A percentile compares a stretch with the other conserved stretches of the same genome.
Conservation (phyloP, 257 asterid species). For the Misopates orontium region DNA sequence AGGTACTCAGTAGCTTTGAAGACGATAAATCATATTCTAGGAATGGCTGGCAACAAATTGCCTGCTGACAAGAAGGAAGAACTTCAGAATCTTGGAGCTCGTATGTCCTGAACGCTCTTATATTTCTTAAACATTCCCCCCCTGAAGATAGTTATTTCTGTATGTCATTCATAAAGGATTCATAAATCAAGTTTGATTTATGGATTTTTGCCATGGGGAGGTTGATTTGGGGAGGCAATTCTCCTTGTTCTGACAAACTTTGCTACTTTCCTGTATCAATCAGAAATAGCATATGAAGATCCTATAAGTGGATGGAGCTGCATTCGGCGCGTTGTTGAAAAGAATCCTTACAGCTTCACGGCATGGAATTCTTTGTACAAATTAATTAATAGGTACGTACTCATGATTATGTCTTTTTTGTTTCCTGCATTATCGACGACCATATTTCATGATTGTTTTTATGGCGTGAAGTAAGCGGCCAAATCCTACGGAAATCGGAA, state of each 20-base stretch:
- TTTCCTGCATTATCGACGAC: too few relatives aligned
- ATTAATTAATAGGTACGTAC: constrained; percentile 60
- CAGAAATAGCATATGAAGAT: constrained; percentile 67
- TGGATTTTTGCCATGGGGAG: too few relatives aligned
- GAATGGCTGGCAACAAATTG: constrained; percentile 53
- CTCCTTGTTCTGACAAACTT: too few relatives aligned
- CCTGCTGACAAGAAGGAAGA: constrained; percentile 57
- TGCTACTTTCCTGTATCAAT: too few relatives aligned
- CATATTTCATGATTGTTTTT: too few relatives aligned
- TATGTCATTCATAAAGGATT: neutral
- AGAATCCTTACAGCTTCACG: constrained; percentile 73
- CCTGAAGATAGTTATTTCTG: neutral
- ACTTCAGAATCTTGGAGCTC: constrained; percentile 80
- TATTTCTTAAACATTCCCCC: too few relatives aligned
- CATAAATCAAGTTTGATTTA: too few relatives aligned
- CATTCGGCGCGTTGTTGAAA: constrained; percentile 60
- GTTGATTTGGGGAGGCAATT: too few relatives aligned
- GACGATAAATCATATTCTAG: constrained; percentile 66
- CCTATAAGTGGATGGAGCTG: constrained; percentile 72
- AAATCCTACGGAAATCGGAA: too few relatives aligned
- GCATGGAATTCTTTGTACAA: constrained; percentile 92
- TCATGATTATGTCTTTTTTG: too few relatives aligned
- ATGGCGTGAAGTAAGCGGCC: too few relatives aligned
- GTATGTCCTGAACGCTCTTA: constrained; percentile 40
- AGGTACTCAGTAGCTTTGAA: constrained; percentile 77